Evolutionary conservation across 345 rosid genomes (phyloP), one percentile per base, ranked within the genome.

Genomic region (Hibiscus syriacus): DNA sequence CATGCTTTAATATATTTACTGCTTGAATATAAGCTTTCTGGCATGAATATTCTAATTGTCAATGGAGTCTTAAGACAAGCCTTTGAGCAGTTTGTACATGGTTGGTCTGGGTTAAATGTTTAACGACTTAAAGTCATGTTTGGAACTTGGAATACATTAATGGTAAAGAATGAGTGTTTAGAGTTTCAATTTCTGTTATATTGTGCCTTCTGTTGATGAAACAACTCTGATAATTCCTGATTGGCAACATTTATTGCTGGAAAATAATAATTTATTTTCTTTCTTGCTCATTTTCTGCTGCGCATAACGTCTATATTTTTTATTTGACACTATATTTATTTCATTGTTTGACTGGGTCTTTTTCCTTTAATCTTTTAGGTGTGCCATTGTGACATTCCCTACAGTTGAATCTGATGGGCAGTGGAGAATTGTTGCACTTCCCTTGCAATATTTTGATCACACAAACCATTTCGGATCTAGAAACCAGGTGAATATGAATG

Each of bases 361-460:
- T 69, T 26, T 19, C 32, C 8, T 71, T 56, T 26, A 62, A 45
- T 57, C 54, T 69, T 13, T 54, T 70, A 79, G 83, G 68, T 70
- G 72, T 55, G 36, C 73, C 56, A 30, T 73, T 66, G 50, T 69
- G 74, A 64, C 81, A 32, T 71, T 78, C 55, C 76, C 74, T 65
- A 75, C 72, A 3, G 64, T 41, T 49, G 80, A 74, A 65, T 67
- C 77, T 45, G 77, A 67, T 72, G 85, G 79, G 36, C 55, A 36
- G 46, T 77, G 80, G 75, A 64, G 70, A 73, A 64, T 75, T 69
- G 68, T 77, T 75, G 70, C 79, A 20, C 70, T 71, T 20, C 81
- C 82, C 19, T 26, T 71, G 56, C 76, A 62, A 72, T 72, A 59
- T 67, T 75, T 65, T 43, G 77, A 77, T 61, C 75, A 74, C 27